phyloP scores from a whole-genome alignment of 805 yeast genomes.

The Sugiyamaella chiloensis region DNA sequence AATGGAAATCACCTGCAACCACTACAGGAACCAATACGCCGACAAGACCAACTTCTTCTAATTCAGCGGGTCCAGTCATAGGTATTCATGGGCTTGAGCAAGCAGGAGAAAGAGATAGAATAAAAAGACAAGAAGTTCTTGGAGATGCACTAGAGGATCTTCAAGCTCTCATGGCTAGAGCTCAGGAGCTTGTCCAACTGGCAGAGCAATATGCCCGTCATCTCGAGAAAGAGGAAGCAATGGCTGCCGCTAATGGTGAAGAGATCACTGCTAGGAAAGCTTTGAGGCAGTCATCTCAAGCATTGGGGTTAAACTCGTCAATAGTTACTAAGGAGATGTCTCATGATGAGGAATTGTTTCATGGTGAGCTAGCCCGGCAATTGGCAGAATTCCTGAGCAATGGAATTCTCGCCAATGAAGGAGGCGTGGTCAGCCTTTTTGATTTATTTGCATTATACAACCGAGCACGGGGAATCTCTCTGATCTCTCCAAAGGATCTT shows the following conservation, averaged over 20 bases:
- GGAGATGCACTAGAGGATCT: conserved; percentile 72
- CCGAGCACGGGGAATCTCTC: conserved; percentile 59
- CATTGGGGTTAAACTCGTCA: conserved; percentile 34
- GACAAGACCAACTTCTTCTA: background rate
- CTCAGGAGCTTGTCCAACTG: conserved; percentile 63
- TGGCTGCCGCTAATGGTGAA: conserved; percentile 1
- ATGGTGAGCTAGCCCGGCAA: conserved; percentile 69
- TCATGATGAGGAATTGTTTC: conserved; percentile 34
- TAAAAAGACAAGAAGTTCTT: conserved; percentile 58
- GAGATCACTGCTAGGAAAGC: conserved; percentile 31
- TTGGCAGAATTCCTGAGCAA: conserved; percentile 63
- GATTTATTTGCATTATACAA: conserved; percentile 66
- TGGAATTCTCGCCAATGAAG: conserved; percentile 46
- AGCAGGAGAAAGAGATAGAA: conserved; percentile 50
- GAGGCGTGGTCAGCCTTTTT: conserved; percentile 58
- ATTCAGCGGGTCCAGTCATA: background rate
- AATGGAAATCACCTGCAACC: conserved; percentile 41
- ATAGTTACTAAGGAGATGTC: conserved; percentile 37
- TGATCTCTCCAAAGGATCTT: conserved; percentile 69
- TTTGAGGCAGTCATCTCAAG: conserved; percentile 32
- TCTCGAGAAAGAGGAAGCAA: conserved; percentile 23
- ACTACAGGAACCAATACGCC: background rate
- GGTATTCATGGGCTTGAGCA: conserved; percentile 69
- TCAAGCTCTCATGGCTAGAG: conserved; percentile 72
- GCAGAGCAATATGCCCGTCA: conserved; percentile 39